These are phyloP conservation scores for Spinellus fusiger DNA, from an alignment of 192 early-diverging fungal species.

Conservation along the genomic window DNA sequence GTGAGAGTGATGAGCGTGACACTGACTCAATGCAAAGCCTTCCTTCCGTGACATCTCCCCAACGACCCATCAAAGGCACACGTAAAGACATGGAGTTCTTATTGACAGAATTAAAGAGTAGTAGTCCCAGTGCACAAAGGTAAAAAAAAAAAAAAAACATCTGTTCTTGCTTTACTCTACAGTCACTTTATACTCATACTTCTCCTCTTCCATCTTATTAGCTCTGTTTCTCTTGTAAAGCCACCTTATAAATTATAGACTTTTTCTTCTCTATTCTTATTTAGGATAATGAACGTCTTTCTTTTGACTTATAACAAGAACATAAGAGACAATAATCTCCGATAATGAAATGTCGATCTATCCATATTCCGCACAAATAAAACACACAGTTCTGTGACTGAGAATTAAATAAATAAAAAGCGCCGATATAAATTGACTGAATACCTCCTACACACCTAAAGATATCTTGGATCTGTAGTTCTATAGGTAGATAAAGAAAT, in stretches of 20 bases:
- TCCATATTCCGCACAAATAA: not conserved
- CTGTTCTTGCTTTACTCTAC: not conserved
- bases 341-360: no score
- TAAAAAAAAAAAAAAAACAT: no score
- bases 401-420: no score
- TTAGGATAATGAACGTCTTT: not conserved
- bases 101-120: conserved; percentile 7
- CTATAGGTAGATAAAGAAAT: no score
- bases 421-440: no score
- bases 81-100: conserved; percentile 17
- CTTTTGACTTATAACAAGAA: not conserved
- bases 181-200: not conserved
- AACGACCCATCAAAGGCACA: conserved; percentile 3
- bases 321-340: not conserved
- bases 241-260: conserved; percentile 13
- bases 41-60: not conserved
- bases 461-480: no score
- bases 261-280: not conserved
- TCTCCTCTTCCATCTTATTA: not conserved
- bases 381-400: not conserved
- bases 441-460: no score
- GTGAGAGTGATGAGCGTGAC: not conserved
- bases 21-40: conserved; percentile 3
- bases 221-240: conserved; percentile 10
- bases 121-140: not conserved